phyloP scores from a whole-genome alignment of 2,329 filamentous ascomycete genomes.

The Cadophora luteo-olivacea region DNA sequence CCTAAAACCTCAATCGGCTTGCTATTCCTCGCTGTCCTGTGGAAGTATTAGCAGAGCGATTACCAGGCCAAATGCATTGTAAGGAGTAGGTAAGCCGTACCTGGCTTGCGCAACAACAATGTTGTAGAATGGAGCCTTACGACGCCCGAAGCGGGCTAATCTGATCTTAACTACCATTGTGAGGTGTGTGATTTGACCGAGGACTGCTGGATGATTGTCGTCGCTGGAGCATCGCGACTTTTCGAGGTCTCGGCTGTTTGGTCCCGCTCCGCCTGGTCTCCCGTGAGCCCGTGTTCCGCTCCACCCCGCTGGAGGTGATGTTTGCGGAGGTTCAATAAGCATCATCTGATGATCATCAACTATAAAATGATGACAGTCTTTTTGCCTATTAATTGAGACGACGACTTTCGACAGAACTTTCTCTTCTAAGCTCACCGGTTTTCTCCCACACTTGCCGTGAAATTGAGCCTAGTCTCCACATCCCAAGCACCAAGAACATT shows the following conservation, averaged over 20 bases:
- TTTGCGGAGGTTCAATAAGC: not conserved
- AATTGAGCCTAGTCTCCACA: no score
- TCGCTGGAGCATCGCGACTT: slow-evolving; percentile 18
- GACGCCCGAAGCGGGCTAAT: slow-evolving; percentile 89
- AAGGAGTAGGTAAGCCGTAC: slow-evolving; percentile 58
- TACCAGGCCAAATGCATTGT: not conserved
- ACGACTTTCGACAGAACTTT: no score
- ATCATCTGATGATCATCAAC: not conserved
- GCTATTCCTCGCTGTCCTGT: slow-evolving; percentile 82
- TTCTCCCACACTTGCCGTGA: no score
- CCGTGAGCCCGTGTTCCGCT: not conserved
- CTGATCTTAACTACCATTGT: slow-evolving; percentile 92
- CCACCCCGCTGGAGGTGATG: slow-evolving; percentile 24
- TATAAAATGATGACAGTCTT: not conserved
- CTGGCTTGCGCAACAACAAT: slow-evolving; percentile 94
- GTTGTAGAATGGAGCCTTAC: slow-evolving; percentile 93
- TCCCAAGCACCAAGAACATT: no score
- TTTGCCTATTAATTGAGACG: not conserved
- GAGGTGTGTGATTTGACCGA: slow-evolving; percentile 16
- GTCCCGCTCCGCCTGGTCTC: slow-evolving; percentile 19
- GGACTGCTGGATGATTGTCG: not conserved
- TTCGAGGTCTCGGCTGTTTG: slow-evolving; percentile 22
- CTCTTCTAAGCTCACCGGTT: no score
- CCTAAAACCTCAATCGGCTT: slow-evolving; percentile 92
- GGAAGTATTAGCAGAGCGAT: slow-evolving; percentile 11